phyloP scores from a whole-genome alignment of 257 asterid genomes.

The Jacaranda copaia region DNA sequence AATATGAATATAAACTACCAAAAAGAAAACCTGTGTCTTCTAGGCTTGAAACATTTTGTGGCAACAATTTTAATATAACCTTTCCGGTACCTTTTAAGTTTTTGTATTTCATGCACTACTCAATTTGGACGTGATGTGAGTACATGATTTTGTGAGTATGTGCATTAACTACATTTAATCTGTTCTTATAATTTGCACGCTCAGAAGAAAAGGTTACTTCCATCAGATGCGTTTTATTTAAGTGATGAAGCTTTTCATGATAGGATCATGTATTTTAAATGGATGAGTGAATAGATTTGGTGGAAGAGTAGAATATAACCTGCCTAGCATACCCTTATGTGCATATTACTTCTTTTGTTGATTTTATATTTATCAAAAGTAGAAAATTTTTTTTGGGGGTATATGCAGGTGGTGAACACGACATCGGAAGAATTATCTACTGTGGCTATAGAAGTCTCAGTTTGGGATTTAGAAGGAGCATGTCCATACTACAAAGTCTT shows the following conservation, averaged over 20 bases:
- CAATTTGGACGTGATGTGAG: neutral
- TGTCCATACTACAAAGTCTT: conserved; percentile 68
- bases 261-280: neutral
- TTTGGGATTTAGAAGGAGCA: conserved; percentile 84
- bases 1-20: neutral
- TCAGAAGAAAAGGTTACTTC: neutral
- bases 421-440: conserved; percentile 59
- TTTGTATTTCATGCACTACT: neutral
- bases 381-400: neutral
- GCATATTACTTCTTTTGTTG: neutral
- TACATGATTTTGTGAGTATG: neutral
- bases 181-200: neutral
- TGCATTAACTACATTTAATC: neutral
- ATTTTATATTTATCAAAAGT: neutral
- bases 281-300: neutral
- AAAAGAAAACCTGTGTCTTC: neutral
- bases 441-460: conserved; percentile 79
- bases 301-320: neutral
- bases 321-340: neutral
- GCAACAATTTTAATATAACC: neutral
- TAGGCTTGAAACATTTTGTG: conserved; percentile 18
- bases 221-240: neutral
- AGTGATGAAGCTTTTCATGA: neutral
- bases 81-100: neutral
- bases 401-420: conserved; percentile 73